These are phyloP conservation scores for Collybiopsis confluens DNA, from an alignment of 768 basidiomycete genomes.

Conservation along the genomic window DNA sequence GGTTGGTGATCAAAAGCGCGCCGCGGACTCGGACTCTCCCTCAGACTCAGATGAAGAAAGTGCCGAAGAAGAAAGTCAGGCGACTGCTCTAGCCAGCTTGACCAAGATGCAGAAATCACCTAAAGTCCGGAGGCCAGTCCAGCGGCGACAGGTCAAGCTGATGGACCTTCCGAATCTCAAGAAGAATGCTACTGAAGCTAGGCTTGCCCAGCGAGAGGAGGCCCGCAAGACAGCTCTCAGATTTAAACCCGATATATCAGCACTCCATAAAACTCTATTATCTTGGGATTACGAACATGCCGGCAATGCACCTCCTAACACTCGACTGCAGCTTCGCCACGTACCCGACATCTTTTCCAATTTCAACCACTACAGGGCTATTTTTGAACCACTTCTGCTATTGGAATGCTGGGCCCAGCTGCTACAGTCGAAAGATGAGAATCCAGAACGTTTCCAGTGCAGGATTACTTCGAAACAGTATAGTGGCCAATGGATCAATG, in stretches of 20 bases:
- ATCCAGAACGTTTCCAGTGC: constrained; percentile 48
- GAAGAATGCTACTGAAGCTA: constrained; percentile 42
- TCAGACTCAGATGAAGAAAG: constrained; percentile 37
- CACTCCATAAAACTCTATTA: constrained; percentile 71
- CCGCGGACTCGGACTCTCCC: constrained; percentile 38
- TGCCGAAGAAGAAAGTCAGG: constrained; percentile 43
- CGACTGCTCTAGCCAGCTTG: constrained; percentile 48
- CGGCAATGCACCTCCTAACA: constrained; percentile 59
- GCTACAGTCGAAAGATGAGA: constrained; percentile 68
- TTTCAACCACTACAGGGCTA: constrained; percentile 61
- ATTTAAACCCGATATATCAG: constrained; percentile 77
- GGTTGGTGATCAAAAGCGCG: constrained; percentile 4
- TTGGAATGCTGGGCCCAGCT: constrained; percentile 92
- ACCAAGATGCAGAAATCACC: constrained; percentile 59
- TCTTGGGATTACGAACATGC: constrained; percentile 82
- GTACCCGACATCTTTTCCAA: constrained; percentile 67
- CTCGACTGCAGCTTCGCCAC: constrained; percentile 27
- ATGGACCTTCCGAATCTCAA: constrained; percentile 46
- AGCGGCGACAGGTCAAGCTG: constrained; percentile 61
- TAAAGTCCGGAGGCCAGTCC: constrained; percentile 48
- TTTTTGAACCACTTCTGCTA: constrained; percentile 83
- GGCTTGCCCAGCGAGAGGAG: constrained; percentile 54
- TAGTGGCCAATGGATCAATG: constrained; percentile 78
- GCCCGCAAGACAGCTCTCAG: constrained; percentile 61
- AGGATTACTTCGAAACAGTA: constrained; percentile 67